A percentile compares a stretch with the other conserved stretches of the same genome.
These are phyloP conservation scores for Fomitopsis pulvina DNA, from an alignment of 768 basidiomycete genomes.

Conservation along the genomic window DNA sequence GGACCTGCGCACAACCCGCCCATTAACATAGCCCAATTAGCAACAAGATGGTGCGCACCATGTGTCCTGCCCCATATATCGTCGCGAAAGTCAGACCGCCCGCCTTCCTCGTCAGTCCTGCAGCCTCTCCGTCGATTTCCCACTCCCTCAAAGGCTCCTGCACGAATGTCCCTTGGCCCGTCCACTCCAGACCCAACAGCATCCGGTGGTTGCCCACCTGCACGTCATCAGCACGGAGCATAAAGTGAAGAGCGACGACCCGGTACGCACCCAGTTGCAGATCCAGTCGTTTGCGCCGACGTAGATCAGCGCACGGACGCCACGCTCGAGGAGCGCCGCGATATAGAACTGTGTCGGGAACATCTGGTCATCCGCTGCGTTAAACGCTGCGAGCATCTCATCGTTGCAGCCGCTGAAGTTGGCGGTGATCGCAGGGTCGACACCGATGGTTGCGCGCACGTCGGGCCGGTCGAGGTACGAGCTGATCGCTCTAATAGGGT, in stretches of 20 bases:
- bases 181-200: constrained; percentile 57
- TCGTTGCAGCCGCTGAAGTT: constrained; percentile 36
- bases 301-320: constrained; percentile 46
- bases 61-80: constrained; percentile 64
- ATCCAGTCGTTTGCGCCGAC: constrained; percentile 51
- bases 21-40: neutral
- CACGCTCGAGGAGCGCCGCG: constrained; percentile 46
- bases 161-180: constrained; percentile 41
- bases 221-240: neutral
- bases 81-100: constrained; percentile 58
- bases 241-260: neutral
- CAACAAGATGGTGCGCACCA: constrained; percentile 33
- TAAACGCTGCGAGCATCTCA: constrained; percentile 45
- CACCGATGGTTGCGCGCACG: constrained; percentile 53
- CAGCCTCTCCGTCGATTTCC: constrained; percentile 44
- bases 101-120: constrained; percentile 47
- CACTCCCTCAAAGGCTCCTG: constrained; percentile 41
- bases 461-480: constrained; percentile 56
- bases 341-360: constrained; percentile 36
- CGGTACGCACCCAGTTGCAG: constrained; percentile 41
- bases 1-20: constrained; percentile 33
- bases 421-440: constrained; percentile 37
- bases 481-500: constrained; percentile 40
- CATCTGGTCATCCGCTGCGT: constrained; percentile 32
- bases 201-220: constrained; percentile 56